Base-by-base conservation (phyloP, 805 yeast species). In the Isabelozyma pseudorhagii region DNA sequence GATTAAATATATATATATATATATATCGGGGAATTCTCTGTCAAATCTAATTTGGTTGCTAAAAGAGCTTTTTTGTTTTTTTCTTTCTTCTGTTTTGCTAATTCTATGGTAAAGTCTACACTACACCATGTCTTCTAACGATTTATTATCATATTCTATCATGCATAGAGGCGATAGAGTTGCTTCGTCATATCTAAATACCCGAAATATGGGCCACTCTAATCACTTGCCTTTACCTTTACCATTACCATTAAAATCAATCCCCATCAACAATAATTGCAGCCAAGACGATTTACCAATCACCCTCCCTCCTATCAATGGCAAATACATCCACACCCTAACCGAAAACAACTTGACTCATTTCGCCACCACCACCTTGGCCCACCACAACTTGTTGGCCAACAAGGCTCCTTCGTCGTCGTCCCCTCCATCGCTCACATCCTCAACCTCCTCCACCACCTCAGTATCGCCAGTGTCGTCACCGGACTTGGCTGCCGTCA, bases 101-200 rank as follows among this genome's bases (percentile, higher is more conserved):
- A 9, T 9, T 31, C 36, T 13, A 13, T 31, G 36, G n/a, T 21
- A 21, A 5, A 21, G 6, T 4, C 25, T 5, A 4, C 25, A 21
- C 25, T 21, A 21, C 47, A 54, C 50, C 41, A 63, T 63, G 61
- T 56, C 64, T 44, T 58, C 69, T 15, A 64, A 62, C 60, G 77
- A 72, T 52, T 65, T 72, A 42, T 59, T 71, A 50, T 58, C 68
- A 46, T 72, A 72, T 52, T 72, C 77, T 36, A 72, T 72, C 48
- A 71, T 72, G 75, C 60, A 62, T 52, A 53, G 55, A 40, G 65
- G 63, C 34, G 57, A 54, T 21, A 59, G 56, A 46, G 59, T 45
- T 9, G 27, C 34, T 8, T 40, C 40, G 8, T 15, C 18, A 11
- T 31, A 38, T 44, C n/a, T 18, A 34, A 45, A 40, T 28, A 10